These are phyloP conservation scores for Candida tibetensis DNA, from an alignment of 805 yeast species.

Conservation along the genomic window DNA sequence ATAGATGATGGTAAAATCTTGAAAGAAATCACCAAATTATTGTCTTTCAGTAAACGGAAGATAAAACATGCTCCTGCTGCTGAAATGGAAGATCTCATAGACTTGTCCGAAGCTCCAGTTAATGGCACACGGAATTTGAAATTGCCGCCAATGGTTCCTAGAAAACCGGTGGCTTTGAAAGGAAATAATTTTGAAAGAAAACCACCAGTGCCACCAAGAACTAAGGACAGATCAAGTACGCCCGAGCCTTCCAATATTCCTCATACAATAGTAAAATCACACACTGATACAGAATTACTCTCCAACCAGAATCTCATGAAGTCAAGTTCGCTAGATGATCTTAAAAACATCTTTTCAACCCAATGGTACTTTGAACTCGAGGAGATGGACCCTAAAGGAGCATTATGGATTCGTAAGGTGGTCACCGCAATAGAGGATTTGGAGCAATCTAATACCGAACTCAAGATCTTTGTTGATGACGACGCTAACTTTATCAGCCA, in stretches of 20 bases:
- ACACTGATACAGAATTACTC: slow-evolving; percentile 6
- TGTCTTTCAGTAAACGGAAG: slow-evolving; percentile 10
- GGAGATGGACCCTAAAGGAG: slow-evolving; percentile 37
- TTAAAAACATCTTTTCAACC: slow-evolving; percentile 22
- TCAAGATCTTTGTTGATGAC: slow-evolving; percentile 33
- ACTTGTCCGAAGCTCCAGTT: slow-evolving; percentile 30
- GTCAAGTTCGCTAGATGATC: no score
- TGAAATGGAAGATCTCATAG: slow-evolving; percentile 30
- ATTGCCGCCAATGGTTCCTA: slow-evolving; percentile 41
- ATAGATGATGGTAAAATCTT: slow-evolving; percentile 39
- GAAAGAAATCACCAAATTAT: slow-evolving; percentile 26
- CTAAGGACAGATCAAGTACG: no score
- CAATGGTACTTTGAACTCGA: slow-evolving; percentile 30
- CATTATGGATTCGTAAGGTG: slow-evolving; percentile 36
- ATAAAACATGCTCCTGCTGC: slow-evolving; percentile 4
- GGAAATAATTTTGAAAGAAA: slow-evolving; percentile 27
- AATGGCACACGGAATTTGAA: slow-evolving; percentile 1
- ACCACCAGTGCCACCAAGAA: slow-evolving; percentile 35
- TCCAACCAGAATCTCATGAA: no score
- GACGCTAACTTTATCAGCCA: slow-evolving; percentile 30
- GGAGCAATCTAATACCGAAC: slow-evolving; percentile 26
- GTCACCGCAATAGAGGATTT: slow-evolving; percentile 26
- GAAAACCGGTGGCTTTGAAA: slow-evolving; percentile 42
- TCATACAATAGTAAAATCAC: not conserved
- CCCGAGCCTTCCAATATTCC: no score